These are phyloP conservation scores for Theobroma cacao DNA, from an alignment of 345 rosid genomes.

Conservation along the genomic window DNA sequence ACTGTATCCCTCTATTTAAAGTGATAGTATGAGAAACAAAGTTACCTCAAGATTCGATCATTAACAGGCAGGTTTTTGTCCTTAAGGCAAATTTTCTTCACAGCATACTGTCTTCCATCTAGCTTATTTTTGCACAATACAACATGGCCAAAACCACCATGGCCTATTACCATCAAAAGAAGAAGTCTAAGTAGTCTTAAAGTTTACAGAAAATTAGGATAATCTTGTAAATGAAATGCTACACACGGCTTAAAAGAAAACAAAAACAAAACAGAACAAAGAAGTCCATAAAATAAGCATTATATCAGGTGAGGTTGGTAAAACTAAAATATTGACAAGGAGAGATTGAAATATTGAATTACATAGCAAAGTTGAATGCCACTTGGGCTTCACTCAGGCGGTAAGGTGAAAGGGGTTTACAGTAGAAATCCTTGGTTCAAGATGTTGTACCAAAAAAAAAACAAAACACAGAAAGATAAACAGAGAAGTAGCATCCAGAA, in stretches of 20 bases:
- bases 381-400: not conserved
- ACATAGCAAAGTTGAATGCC: not conserved
- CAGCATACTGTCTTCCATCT: slow-evolving; percentile 97
- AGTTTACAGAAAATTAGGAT: not conserved
- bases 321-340: not conserved
- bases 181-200: slow-evolving; percentile 5
- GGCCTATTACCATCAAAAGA: slow-evolving; percentile 47
- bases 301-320: not conserved
- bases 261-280: not conserved
- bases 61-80: slow-evolving; percentile 75
- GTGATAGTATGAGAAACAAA: slow-evolving; percentile 5
- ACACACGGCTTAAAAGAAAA: not conserved
- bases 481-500: not conserved
- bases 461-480: not conserved
- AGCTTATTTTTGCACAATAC: slow-evolving; percentile 92
- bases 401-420: not conserved
- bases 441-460: not conserved
- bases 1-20: slow-evolving; percentile 4
- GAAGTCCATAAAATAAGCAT: not conserved
- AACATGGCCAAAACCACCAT: slow-evolving; percentile 95
- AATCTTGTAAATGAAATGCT: not conserved
- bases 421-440: not conserved
- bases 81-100: slow-evolving; percentile 92
- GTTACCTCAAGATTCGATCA: slow-evolving; percentile 79
- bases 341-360: not conserved